Evolutionary conservation across 441 rosid species (phyloP).

Genomic region (Cnidoscolus chayamansa): DNA sequence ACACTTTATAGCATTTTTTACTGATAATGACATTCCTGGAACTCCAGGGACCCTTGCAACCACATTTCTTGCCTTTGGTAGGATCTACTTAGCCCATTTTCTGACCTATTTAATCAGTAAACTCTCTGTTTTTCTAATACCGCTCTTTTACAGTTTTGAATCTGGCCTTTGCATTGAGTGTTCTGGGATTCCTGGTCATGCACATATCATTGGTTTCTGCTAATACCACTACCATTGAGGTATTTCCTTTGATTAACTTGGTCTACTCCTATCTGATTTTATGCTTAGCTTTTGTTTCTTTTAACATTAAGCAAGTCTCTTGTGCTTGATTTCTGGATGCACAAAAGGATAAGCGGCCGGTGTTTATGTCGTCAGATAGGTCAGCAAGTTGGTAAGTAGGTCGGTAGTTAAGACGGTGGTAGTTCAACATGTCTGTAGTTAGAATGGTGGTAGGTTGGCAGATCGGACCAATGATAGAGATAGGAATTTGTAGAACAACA

Average conservation of each 20-base stretch:
- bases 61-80: conserved; percentile 86
- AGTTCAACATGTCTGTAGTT: too few species aligned
- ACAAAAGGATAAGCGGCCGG: not conserved
- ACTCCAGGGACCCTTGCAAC: conserved; percentile 83
- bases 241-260: conserved; percentile 25
- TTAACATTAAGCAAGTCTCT: not conserved
- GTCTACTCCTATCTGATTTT: not conserved
- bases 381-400: too few species aligned
- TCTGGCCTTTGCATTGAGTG: conserved; percentile 80
- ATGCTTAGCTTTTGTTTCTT: not conserved
- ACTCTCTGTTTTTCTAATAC: conserved; percentile 1
- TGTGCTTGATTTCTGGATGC: not conserved
- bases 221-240: conserved; percentile 91
- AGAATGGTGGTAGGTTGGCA: too few species aligned
- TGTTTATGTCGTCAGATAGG: too few species aligned
- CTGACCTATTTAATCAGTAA: not conserved
- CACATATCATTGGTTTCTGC: conserved; percentile 69
- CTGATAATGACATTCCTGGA: conserved; percentile 85
- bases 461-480: too few species aligned
- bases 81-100: conserved; percentile 14
- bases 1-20: conserved; percentile 74
- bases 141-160: conserved; percentile 55
- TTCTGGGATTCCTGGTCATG: conserved; percentile 82
- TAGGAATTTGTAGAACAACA: too few species aligned
- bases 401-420: too few species aligned